A percentile compares a stretch with the other conserved stretches of the same genome.
Evolutionary conservation across 2,329 filamentous ascomycete species (phyloP).

Genomic region (Cytospora schulzeri): DNA sequence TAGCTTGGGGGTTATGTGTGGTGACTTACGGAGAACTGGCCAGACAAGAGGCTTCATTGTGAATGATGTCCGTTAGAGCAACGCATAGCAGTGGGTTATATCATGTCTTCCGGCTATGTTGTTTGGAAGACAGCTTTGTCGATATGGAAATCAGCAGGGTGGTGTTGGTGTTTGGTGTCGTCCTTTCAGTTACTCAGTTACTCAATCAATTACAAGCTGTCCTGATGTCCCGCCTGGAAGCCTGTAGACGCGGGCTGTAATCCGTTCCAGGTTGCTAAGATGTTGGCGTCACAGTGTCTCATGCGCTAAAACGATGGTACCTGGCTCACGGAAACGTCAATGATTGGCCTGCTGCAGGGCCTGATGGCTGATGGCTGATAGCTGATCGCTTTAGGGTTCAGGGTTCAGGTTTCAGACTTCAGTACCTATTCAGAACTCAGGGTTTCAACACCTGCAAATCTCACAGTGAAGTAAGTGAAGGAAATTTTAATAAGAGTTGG

Average conservation of each 20-base stretch:
- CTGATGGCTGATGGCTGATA: not conserved
- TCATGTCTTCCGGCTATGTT: slow-evolving; percentile 21
- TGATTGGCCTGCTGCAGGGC: slow-evolving; percentile 17
- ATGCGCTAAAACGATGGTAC: slow-evolving; percentile 10
- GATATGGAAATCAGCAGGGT: not conserved
- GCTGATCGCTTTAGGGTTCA: slow-evolving; percentile 2
- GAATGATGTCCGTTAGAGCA: slow-evolving; percentile 12
- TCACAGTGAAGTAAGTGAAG: slow-evolving; percentile 5
- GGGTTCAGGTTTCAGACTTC: not conserved
- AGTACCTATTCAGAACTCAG: not conserved
- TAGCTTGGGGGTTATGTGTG: not conserved
- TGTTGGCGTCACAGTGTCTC: slow-evolving; percentile 8
- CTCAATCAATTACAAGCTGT: slow-evolving; percentile 31
- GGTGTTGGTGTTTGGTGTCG: slow-evolving; percentile 7
- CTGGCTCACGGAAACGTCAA: not conserved
- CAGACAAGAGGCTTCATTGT: slow-evolving; percentile 27
- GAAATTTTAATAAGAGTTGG: not conserved
- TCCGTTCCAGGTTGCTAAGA: not conserved
- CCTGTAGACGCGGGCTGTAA: not conserved
- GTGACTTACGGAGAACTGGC: slow-evolving; percentile 44
- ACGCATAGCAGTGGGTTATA: slow-evolving; percentile 27
- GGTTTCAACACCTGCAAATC: not conserved
- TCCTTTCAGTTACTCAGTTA: too few relatives aligned
- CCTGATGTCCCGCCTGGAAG: slow-evolving; percentile 17
- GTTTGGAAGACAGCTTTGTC: slow-evolving; percentile 8